Base-by-base conservation (phyloP, 257 asterid species). In the Plantago ovata region DNA sequence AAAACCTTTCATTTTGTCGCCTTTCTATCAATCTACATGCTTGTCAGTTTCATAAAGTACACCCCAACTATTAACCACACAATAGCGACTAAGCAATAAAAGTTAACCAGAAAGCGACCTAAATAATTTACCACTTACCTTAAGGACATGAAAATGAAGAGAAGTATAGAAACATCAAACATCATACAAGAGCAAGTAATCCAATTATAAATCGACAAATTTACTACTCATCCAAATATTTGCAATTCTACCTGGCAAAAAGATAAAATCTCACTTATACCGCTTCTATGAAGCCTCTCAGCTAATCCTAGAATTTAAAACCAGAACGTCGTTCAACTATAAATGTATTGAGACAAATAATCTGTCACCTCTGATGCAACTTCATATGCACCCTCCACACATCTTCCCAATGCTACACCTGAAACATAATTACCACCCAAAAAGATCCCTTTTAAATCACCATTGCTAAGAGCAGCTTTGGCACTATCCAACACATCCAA, bases 391-490 rank as follows among this genome's bases (percentile, higher is more conserved):
- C 94, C 89, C 72, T 88, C 98, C 56, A 88, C 95, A 13, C 98
- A 88, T 79, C 95, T 77, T 22, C 98, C 98, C 79, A 92, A 75
- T 2, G 97, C 97, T 22, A 92, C 97, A 54, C 98, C 98, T 55
- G 95, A 71, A 32, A 72, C 94, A 63, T 85, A 88, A 77, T 88
- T 92, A 28, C 98, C 98, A 57, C 94, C 95, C 4, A 92, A 89
- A 72, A 92, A 81, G 49, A 92, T 64, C 15, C 98, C 98, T 56
- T 78, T 67, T 21, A 75, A 68, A 40, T 89, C 95, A 24, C 80
- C 75, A 21, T 65, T 62, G 63, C 63, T 73, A 57, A 92, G 81
- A 63, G 81, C 95, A 69, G 70, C 54, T 70, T 72, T 81, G 33
- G 95, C 97, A 55, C 59, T 64, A 67, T 79, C 72, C 75, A 92